These are phyloP conservation scores for Dujonia santamariae DNA, from an alignment of 1,139 yeast species.

Conservation along the genomic window DNA sequence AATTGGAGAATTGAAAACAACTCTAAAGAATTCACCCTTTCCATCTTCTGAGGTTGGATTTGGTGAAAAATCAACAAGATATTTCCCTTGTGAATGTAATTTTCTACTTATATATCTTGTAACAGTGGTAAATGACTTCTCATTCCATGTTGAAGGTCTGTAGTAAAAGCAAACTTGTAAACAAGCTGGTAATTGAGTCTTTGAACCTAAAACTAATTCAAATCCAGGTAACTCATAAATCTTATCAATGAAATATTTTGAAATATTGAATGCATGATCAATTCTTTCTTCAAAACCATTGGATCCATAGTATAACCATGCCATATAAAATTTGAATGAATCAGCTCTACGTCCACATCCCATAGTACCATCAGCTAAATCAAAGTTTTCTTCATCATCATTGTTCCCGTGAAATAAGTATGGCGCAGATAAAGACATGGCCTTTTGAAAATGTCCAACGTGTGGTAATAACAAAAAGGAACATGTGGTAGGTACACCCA, in stretches of 20 bases:
- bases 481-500: slow-evolving; percentile 89
- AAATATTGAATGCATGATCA: slow-evolving; percentile 69
- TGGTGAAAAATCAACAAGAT: slow-evolving; percentile 81
- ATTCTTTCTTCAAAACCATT: slow-evolving; percentile 55
- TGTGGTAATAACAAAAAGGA: slow-evolving; percentile 75
- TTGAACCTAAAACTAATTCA: slow-evolving; percentile 41
- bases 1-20: slow-evolving; percentile 76
- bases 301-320: slow-evolving; percentile 80
- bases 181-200: slow-evolving; percentile 65
- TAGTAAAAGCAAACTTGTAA: slow-evolving; percentile 83
- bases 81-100: slow-evolving; percentile 61
- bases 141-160: slow-evolving; percentile 38
- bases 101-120: slow-evolving; percentile 65
- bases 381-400: slow-evolving; percentile 57
- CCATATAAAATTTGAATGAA: slow-evolving; percentile 71
- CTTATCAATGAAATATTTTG: slow-evolving; percentile 54
- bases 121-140: slow-evolving; percentile 46
- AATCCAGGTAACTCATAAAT: slow-evolving; percentile 40
- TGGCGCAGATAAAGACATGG: slow-evolving; percentile 78
- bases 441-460: slow-evolving; percentile 59
- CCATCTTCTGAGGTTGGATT: slow-evolving; percentile 48
- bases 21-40: slow-evolving; percentile 79
- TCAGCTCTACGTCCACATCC: slow-evolving; percentile 91
- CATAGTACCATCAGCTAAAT: slow-evolving; percentile 88
- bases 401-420: slow-evolving; percentile 65